Base-by-base conservation (phyloP, 345 rosid genomes). In the Acer negundo region DNA sequence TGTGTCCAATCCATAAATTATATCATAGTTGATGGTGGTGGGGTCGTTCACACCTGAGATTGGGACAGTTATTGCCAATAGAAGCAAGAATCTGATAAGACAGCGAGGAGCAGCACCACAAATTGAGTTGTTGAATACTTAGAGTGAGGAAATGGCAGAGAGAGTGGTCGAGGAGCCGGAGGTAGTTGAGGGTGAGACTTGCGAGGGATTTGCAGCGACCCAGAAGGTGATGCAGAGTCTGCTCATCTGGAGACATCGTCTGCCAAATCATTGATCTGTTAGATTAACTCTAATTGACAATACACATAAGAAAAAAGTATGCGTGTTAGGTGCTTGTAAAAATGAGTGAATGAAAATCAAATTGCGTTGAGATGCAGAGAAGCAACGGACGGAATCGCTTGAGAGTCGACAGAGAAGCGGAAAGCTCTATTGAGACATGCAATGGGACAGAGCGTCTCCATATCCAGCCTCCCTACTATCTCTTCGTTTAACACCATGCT, bases 341-440 rank as follows among this genome's bases (percentile, higher is more conserved):
- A 35, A 28, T 4, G 63, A 44, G 10, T 9, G 62, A 15, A 58
- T 24, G 15, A 49, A 19, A 59, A 46, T 44, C 17, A 47, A 73
- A 77, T 78, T 51, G 88, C 93, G 26, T 86, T 67, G 83, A 90
- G 76, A 73, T 85, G 73, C 70, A 86, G 84, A 63, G 87, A 85
- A 67, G 85, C 76, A 20, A 88, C 59, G 17, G 82, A 80, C 72
- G 90, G 83, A 49, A 85, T 82, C 70, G 82, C 82, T 69, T 75
- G 85, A 64, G 84, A 73, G 77, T 75, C 83, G 66, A 80, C 88
- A 76, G 84, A 71, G 73, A 78, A 84, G 82, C 85, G 90, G 5
- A 92, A 80, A 46, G 82, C 26, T 42, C 78, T 84, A 82, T 82
- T 81, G 56, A 87, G 88, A 73, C 94, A 90, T 1, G 92, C 83